Base-by-base conservation (phyloP, 2,329 filamentous ascomycete genomes). In the Ophiocordyceps polyrhachis-furcata region DNA sequence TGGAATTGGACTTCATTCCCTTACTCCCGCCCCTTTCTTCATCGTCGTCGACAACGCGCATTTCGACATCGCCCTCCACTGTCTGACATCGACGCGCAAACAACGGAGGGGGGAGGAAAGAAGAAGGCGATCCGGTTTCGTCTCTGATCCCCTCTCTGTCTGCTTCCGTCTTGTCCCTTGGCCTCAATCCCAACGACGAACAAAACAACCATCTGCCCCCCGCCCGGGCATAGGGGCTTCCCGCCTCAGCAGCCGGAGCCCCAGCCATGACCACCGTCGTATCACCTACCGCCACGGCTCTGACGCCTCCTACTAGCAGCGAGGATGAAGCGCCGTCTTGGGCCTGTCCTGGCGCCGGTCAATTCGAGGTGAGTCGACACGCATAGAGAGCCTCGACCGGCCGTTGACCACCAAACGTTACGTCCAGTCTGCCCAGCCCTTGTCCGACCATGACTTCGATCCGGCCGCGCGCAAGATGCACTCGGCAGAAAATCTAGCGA, bases 241-340 rank as follows among this genome's bases (percentile, higher is more conserved):
- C 35, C 2, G 35, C 35, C 11, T 11, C 35, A 38, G 35, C 46
- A 47, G 43, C 50, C 44, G 46, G 44, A 41, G 47, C 44, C 49
- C 44, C 49, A 49, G 49, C 47, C 49, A 75, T 74, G 72, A 66
- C 71, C 53, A 38, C 35, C n/a, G 64, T 69, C 55, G 66, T 75
- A 58, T 70, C 71, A 51, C 60, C 69, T 51, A 62, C 67, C 44
- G 62, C 67, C 48, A 64, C 35, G 45, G 61, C 63, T 41, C 58
- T 74, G 48, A 67, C 65, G 49, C 66, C 69, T 46, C 64, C 70
- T 15, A 63, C 62, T 50, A 71, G 67, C 54, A 66, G 65, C 45
- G 65, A 74, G 54, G 70, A 63, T 42, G 62, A 69, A 41, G 62
- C 60, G 37, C 60, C 62, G 42, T 53, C 62, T 20, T 74, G 71